Evolutionary conservation across 257 asterid genomes (phyloP), one percentile per base, ranked within the genome.

Genomic region (Craterostigma plantagineum): DNA sequence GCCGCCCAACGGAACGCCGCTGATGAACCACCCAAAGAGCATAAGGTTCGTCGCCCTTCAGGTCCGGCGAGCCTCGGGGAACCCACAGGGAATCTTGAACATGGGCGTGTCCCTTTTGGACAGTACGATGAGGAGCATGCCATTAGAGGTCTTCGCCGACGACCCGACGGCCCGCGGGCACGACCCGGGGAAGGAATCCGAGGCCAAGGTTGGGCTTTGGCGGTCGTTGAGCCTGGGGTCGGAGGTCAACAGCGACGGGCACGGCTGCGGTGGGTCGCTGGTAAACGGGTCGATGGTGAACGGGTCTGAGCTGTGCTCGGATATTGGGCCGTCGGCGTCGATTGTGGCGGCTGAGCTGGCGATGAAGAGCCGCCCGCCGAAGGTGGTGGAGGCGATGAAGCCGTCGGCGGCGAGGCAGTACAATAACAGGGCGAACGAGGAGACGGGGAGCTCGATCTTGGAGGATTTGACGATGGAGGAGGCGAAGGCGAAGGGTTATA

Each of bases 241-340:
- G 4, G 77, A 57, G 42, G 16, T 53, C 33, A 45, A 61, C 43
- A 38, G 30, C 36, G 69, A 66, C 10, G 76, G 69, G 0, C 73
- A 35, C 58, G 14, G 38, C 61, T 0, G n/a, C n/a, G 64, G 65
- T 1, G 72, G 67, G 35, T 48, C 67, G 7, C 38, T 44, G 0
- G 40, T 50, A 43, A 57, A 63, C 10, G 51, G 70, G 0, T 72
- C 80, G 0, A 30, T 59, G 17, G 46, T 72, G 7, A 69, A 70
- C 9, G 84, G 76, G 2, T 72, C 92, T 4, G 92, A 76, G 16
- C 23, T 75, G 0, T 77, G 82, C 58, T 84, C 96, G 0, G 96
- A 84, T n/a, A 67, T 84, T 0, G 96, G 96, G 9, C 96, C 96
- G 0, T 84, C 96, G 0, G 93, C 93, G 2, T 80, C 96, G 0